Conservation (phyloP, 257 asterid species). For the Galeopsis tetrahit region DNA sequence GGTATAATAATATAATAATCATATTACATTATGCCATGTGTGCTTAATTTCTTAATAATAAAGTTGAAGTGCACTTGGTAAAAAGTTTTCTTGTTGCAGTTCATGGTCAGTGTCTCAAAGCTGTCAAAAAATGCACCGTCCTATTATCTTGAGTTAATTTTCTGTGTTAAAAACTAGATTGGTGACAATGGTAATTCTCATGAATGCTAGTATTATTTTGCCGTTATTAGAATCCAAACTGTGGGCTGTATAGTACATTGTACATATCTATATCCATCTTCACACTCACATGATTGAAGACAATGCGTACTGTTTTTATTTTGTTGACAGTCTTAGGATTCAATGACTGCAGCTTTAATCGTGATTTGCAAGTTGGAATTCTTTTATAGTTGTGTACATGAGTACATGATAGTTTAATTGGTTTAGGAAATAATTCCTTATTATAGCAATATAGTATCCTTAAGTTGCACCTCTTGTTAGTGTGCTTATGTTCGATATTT, state of each 20-base stretch:
- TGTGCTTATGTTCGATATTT: background rate
- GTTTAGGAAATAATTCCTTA: background rate
- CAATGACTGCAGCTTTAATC: background rate
- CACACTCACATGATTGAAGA: background rate
- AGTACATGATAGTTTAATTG: background rate
- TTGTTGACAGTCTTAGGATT: background rate
- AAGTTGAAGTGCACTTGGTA: conserved; percentile 12
- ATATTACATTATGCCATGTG: background rate
- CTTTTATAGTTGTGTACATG: background rate
- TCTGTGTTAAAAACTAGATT: background rate
- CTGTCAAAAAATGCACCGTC: background rate
- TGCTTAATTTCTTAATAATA: conserved; percentile 19
- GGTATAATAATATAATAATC: background rate
- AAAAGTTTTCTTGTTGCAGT: background rate
- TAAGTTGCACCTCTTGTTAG: background rate
- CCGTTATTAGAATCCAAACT: background rate
- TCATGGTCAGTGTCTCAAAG: background rate
- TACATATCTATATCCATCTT: background rate
- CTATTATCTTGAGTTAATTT: background rate
- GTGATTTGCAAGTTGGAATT: background rate
- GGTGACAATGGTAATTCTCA: background rate
- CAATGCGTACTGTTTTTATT: background rate
- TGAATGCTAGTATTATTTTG: background rate
- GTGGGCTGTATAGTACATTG: background rate
- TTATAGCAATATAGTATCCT: background rate